Percentiles rank a stretch among this genome's conserved stretches.
These are phyloP conservation scores for Rhizopogon vulgaris DNA, from an alignment of 768 basidiomycete genomes.

Conservation along the genomic window DNA sequence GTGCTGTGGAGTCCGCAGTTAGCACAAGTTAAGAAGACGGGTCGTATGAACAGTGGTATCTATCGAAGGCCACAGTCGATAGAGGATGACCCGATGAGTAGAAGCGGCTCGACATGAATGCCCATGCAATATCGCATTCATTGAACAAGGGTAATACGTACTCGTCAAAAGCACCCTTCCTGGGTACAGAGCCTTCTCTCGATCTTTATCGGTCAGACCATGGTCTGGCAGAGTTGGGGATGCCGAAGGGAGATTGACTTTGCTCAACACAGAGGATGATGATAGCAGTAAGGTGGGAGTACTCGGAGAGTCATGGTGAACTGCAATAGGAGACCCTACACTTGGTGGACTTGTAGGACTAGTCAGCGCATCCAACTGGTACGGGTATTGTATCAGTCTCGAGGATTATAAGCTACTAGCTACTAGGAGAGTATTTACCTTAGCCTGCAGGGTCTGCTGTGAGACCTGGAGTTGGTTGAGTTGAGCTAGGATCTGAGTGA, in stretches of 20 bases:
- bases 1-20: constrained; percentile 37
- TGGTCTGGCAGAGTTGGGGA: constrained; percentile 18
- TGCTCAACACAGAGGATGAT: constrained; percentile 20
- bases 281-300: constrained; percentile 22
- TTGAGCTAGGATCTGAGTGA: constrained; percentile 69
- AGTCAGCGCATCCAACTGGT: constrained; percentile 47
- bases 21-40: constrained; percentile 3
- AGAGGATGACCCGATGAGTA: too few species aligned
- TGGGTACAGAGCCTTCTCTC: constrained; percentile 75
- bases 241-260: constrained; percentile 22
- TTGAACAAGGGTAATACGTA: constrained; percentile 31
- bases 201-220: constrained; percentile 46
- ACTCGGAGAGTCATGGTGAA: constrained; percentile 17
- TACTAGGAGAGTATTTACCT: constrained; percentile 39
- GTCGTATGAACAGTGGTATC: constrained; percentile 4
- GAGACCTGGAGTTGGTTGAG: constrained; percentile 66
- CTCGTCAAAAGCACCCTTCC: constrained; percentile 80
- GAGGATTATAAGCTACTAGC: not conserved
- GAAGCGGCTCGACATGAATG: not conserved
- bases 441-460: constrained; percentile 74
- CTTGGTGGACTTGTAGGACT: constrained; percentile 20
- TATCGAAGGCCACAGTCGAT: constrained; percentile 1
- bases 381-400: constrained; percentile 1
- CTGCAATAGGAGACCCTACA: constrained; percentile 24
- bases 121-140: not conserved